A percentile compares a stretch with the other conserved stretches of the same genome.
Conservation (phyloP, 345 rosid genomes). For the Aquilaria yunnanensis region DNA sequence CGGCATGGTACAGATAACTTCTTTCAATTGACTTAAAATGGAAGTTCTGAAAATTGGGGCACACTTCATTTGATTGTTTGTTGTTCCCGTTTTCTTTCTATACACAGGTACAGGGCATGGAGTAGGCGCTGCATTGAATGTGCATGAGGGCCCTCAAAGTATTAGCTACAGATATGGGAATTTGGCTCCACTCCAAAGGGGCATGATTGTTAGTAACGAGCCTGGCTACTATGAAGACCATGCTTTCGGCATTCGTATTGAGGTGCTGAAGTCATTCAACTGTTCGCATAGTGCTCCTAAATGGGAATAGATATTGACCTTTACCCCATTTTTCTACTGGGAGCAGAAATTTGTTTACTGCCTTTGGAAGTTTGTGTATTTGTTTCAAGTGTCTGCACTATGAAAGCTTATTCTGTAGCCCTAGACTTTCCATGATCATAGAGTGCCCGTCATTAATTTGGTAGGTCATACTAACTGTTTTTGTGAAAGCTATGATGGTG, state of each 20-base stretch:
- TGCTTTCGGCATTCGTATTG: conserved; percentile 94
- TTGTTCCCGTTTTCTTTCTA: conserved; percentile 11
- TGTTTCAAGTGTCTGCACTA: too few relatives aligned
- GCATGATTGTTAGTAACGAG: conserved; percentile 98
- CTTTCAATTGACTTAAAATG: conserved; percentile 6
- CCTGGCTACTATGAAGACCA: conserved; percentile 98
- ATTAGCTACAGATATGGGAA: conserved; percentile 90
- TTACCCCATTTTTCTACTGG: too few relatives aligned
- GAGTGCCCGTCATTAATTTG: too few relatives aligned
- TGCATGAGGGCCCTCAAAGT: conserved; percentile 98
- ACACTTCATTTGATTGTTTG: background rate
- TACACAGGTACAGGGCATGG: conserved; percentile 92
- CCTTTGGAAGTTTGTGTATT: background rate
- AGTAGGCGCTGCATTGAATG: conserved; percentile 93
- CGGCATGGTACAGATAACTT: conserved; percentile 61
- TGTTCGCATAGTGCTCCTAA: background rate
- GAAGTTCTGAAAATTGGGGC: background rate
- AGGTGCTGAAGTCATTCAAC: conserved; percentile 36
- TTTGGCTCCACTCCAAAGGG: conserved; percentile 64
- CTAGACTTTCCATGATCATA: too few relatives aligned
- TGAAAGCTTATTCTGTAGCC: too few relatives aligned
- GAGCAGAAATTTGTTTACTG: background rate
- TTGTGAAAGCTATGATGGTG: background rate
- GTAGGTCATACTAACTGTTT: too few relatives aligned
- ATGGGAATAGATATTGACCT: background rate